Conservation (phyloP, 1,284 basidiomycete genomes). For the Cryptococcus maquisensis region DNA sequence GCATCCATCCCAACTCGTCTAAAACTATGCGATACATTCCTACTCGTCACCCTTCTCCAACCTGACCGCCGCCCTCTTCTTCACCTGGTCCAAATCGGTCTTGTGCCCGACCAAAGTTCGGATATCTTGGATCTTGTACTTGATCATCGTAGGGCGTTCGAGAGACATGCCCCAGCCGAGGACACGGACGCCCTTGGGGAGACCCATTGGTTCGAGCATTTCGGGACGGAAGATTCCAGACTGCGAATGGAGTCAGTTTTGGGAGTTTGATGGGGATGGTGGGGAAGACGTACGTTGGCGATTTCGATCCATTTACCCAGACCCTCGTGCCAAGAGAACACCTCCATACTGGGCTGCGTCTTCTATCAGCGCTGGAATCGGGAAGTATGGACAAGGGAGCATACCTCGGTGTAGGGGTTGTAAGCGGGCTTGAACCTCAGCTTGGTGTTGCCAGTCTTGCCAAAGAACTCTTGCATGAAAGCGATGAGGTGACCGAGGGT, state of each 20-base stretch:
- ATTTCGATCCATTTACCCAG: slow-evolving; percentile 94
- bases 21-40: neutral
- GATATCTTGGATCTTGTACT: slow-evolving; percentile 90
- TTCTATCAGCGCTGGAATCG: neutral
- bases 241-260: slow-evolving; percentile 50
- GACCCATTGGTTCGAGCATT: slow-evolving; percentile 98
- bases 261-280: neutral
- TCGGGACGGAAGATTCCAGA: slow-evolving; percentile 99
- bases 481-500: slow-evolving; percentile 97
- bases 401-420: slow-evolving; percentile 83
- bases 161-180: slow-evolving; percentile 95
- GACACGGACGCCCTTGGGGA: slow-evolving; percentile 94
- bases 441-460: slow-evolving; percentile 92
- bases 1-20: neutral
- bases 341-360: slow-evolving; percentile 88
- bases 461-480: slow-evolving; percentile 98
- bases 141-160: slow-evolving; percentile 99
- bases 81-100: slow-evolving; percentile 82
- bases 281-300: slow-evolving; percentile 49
- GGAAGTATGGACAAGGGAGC: slow-evolving; percentile 12
- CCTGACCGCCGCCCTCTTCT: slow-evolving; percentile 82
- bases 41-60: slow-evolving; percentile 55
- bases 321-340: slow-evolving; percentile 96
- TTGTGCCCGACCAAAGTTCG: slow-evolving; percentile 96
- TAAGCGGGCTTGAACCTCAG: slow-evolving; percentile 85